Conservation (phyloP, 305 asterid species). For the Solanum hybrid region DNA sequence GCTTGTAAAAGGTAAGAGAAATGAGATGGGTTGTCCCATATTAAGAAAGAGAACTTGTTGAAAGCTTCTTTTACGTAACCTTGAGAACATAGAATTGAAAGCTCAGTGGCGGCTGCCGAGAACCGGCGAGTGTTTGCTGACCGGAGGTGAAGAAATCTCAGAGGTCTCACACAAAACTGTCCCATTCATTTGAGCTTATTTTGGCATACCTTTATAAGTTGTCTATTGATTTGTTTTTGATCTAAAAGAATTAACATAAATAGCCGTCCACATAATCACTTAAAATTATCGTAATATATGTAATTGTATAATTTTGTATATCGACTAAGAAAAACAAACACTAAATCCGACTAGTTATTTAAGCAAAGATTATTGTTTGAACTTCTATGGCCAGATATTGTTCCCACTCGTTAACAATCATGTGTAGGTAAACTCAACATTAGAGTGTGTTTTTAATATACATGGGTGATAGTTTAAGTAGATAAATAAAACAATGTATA, state of each 20-base stretch:
- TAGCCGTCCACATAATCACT: not conserved
- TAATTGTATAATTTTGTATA: not conserved
- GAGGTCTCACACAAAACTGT: constrained; percentile 23
- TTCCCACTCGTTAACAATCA: not conserved
- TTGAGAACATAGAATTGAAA: constrained; percentile 36
- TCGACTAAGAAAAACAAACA: not conserved
- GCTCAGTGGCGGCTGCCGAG: constrained; percentile 23
- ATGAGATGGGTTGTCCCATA: constrained; percentile 47
- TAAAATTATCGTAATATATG: not conserved
- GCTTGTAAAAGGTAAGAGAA: constrained; percentile 57
- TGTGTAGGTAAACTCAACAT: not conserved
- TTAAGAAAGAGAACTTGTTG: constrained; percentile 27
- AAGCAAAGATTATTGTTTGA: not conserved
- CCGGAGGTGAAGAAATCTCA: constrained; percentile 18
- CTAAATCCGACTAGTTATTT: not conserved
- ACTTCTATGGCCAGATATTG: not conserved
- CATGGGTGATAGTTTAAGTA: not conserved
- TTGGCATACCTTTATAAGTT: not conserved
- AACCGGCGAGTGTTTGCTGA: constrained; percentile 8
- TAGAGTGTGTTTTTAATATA: not conserved
- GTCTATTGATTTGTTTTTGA: not conserved
- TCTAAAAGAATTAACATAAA: not conserved
- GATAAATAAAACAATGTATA: not conserved
- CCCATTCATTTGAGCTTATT: constrained; percentile 25
- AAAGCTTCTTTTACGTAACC: constrained; percentile 52